Evolutionary conservation across 192 early-diverging fungal genomes (phyloP), one percentile per base, ranked within the genome.

Genomic region (Rhizoclosmatium globosum): DNA sequence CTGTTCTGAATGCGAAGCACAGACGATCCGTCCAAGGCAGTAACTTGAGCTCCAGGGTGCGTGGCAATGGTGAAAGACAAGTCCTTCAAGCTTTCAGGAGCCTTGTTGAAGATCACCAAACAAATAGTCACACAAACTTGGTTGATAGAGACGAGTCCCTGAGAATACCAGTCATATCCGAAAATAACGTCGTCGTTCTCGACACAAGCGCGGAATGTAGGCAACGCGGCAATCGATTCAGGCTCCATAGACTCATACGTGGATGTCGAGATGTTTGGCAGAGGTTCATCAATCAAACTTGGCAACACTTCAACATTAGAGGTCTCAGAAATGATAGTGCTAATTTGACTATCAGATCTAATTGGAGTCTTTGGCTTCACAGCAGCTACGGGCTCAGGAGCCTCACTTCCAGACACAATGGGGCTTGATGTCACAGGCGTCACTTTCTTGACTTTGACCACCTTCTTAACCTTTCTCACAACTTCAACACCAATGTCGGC

Each of bases 181-280:
- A 76, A 56, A 9, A 76, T n/a, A 66, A 76, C 48, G 4, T 76
- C 74, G 1, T 76, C 74, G n/a, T 67, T 76, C 46, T 76, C 74
- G 4, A 66, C 15, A 66, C 74, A 76, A 6, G 44, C 11, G 2
- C 43, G 17, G 50, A 76, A 76, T 15, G 74, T 66, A 46, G 60
- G 57, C 47, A 62, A 59, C 43, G 44, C 41, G 13, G 64, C 64
- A 66, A 76, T 67, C 3, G 15, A 19, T 66, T 76, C 58, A 15
- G 74, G 41, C 11, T 64, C 42, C 60, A 66, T 74, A 7, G 72
- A n/a, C 43, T 60, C 72, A 64, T 48, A 74, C 17, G 17, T 48
- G 1, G 69, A 71, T 1, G 69, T 31, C 3, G 44, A 19, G 21
- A 71, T 2, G n/a, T 47, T n/a, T n/a, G 69, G 69, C 50, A 71